Conservation (phyloP, 768 basidiomycete genomes). For the Leccinum boreale region DNA sequence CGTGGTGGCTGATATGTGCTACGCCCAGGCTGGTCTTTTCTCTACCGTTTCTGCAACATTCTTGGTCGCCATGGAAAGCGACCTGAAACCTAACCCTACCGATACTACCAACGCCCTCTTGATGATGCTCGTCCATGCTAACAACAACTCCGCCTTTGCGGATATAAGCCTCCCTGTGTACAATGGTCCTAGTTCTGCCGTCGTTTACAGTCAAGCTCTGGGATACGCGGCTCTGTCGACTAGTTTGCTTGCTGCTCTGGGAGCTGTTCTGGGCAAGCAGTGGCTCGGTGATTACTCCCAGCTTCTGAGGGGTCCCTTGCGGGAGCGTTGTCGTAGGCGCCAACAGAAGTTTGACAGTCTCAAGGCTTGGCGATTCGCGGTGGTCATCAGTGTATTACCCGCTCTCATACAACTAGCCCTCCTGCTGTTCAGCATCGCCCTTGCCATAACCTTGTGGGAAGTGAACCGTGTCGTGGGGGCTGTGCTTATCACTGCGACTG, state of each 20-base stretch:
- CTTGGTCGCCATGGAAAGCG: conserved; percentile 34
- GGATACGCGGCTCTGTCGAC: conserved; percentile 20
- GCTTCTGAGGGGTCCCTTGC: conserved; percentile 9
- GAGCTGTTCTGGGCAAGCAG: conserved; percentile 17
- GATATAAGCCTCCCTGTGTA: conserved; percentile 8
- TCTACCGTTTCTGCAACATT: conserved; percentile 39
- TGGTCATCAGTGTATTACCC: conserved; percentile 13
- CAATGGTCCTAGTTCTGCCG: conserved; percentile 14
- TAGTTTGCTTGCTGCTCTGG: conserved; percentile 22
- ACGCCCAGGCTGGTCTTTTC: conserved; percentile 39
- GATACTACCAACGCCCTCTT: conserved; percentile 29
- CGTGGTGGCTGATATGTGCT: not conserved
- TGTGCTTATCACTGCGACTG: conserved; percentile 8
- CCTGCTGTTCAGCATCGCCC: conserved; percentile 17
- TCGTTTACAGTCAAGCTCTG: conserved; percentile 17
- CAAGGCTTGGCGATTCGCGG: conserved; percentile 15
- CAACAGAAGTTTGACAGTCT: conserved; percentile 20
- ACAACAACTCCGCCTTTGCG: conserved; percentile 10
- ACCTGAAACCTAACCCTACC: conserved; percentile 29
- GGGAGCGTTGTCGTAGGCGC: conserved; percentile 12
- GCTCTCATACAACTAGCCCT: conserved; percentile 21
- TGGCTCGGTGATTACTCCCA: conserved; percentile 11
- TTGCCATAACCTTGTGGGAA: conserved; percentile 14
- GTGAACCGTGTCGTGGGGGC: conserved; percentile 5
- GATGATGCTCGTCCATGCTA: conserved; percentile 13